These are phyloP conservation scores for Sporisorium scitamineum DNA, from an alignment of 1,284 basidiomycete genomes.

Conservation along the genomic window DNA sequence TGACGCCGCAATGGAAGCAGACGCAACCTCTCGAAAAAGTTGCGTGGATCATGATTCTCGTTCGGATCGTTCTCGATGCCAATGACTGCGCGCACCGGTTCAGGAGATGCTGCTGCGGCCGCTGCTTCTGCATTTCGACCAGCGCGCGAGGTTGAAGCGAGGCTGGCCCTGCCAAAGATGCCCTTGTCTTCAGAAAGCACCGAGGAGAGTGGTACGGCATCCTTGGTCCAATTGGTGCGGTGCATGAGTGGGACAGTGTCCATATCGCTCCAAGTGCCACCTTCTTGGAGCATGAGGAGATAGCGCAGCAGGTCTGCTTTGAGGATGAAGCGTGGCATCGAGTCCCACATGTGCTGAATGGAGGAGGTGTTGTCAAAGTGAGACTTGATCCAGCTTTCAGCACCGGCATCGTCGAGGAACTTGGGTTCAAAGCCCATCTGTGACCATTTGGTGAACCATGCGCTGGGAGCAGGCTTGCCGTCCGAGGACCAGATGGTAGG, in stretches of 20 bases:
- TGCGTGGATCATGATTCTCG: slow-evolving; percentile 30
- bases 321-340: slow-evolving; percentile 52
- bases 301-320: slow-evolving; percentile 54
- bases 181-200: slow-evolving; percentile 21
- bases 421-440: slow-evolving; percentile 51
- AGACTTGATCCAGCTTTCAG: slow-evolving; percentile 39
- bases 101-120: neutral
- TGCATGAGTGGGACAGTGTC: slow-evolving; percentile 54
- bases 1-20: slow-evolving; percentile 39
- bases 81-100: slow-evolving; percentile 43
- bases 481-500: slow-evolving; percentile 49
- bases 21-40: slow-evolving; percentile 36
- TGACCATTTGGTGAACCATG: slow-evolving; percentile 42
- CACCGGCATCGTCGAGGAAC: slow-evolving; percentile 50
- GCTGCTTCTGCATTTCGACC: too few species aligned
- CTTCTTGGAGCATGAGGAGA: slow-evolving; percentile 47
- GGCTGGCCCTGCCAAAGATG: slow-evolving; percentile 23
- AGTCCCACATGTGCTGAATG: slow-evolving; percentile 45
- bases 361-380: slow-evolving; percentile 34
- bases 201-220: slow-evolving; percentile 33
- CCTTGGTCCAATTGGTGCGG: slow-evolving; percentile 40
- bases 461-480: slow-evolving; percentile 36
- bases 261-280: slow-evolving; percentile 57
- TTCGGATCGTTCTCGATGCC: slow-evolving; percentile 52
- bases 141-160: neutral